A percentile compares a stretch with the other conserved stretches of the same genome.
These are phyloP conservation scores for Cytospora piceicola DNA, from an alignment of 2,329 filamentous ascomycete genomes.

Conservation along the genomic window DNA sequence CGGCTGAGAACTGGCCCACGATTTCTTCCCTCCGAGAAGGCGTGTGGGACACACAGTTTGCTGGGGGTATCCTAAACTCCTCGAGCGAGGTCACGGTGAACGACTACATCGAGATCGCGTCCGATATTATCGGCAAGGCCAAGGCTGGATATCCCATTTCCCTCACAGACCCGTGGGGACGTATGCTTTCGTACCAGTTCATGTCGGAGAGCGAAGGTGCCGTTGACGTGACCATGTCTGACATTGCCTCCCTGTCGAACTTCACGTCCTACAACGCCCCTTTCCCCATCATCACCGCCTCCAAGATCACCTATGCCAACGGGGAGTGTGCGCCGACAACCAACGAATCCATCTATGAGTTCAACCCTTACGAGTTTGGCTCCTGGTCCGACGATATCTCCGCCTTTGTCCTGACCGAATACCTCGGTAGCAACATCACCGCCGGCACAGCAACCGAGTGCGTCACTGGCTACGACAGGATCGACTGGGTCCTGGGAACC, in stretches of 20 bases:
- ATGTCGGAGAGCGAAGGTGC: conserved; percentile 26
- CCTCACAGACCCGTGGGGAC: conserved; percentile 27
- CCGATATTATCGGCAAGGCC: conserved; percentile 20
- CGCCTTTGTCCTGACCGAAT: conserved; percentile 44
- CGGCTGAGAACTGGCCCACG: conserved; percentile 32
- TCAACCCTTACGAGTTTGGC: conserved; percentile 51
- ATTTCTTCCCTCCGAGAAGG: conserved; percentile 26
- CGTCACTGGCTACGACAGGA: conserved; percentile 50
- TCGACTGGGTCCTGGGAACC: conserved; percentile 52
- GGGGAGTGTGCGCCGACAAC: conserved; percentile 29
- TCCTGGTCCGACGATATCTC: conserved; percentile 47
- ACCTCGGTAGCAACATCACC: conserved; percentile 45
- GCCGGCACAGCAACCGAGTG: conserved; percentile 40
- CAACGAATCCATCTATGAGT: conserved; percentile 47
- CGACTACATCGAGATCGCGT: conserved; percentile 20
- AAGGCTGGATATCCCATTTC: conserved; percentile 23
- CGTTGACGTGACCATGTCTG: conserved; percentile 15
- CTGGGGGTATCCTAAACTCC: conserved; percentile 24
- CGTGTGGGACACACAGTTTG: conserved; percentile 23
- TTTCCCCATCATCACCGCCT: conserved; percentile 33
- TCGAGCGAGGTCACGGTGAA: conserved; percentile 5
- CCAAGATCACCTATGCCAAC: conserved; percentile 29
- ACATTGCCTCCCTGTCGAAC: conserved; percentile 18
- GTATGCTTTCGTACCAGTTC: conserved; percentile 24
- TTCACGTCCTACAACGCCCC: conserved; percentile 28